A percentile compares a stretch with the other conserved stretches of the same genome.
Conservation (phyloP, 2,329 filamentous ascomycete species). For the Talaromyces marneffei region DNA sequence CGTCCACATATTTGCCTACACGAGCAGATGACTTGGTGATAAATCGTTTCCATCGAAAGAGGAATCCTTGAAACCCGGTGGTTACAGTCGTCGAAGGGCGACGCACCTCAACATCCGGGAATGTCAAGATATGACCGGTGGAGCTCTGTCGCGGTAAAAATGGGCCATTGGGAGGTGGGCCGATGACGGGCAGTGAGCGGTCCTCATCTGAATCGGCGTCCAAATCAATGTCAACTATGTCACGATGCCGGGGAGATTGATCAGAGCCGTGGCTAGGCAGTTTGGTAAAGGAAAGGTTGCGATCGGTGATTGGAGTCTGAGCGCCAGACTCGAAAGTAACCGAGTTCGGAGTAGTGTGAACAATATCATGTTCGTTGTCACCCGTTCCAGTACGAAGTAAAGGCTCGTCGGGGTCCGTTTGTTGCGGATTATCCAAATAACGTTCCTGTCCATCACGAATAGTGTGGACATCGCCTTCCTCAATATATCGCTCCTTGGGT, state of each 20-base stretch:
- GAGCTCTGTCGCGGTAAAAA: slow-evolving; percentile 37
- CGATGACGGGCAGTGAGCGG: slow-evolving; percentile 23
- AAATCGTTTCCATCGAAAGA: slow-evolving; percentile 26
- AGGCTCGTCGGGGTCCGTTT: slow-evolving; percentile 33
- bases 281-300: slow-evolving; percentile 33
- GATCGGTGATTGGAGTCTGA: slow-evolving; percentile 35
- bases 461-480: slow-evolving; percentile 36
- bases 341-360: slow-evolving; percentile 6
- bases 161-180: slow-evolving; percentile 28
- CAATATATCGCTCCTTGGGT: slow-evolving; percentile 58
- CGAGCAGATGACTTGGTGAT: slow-evolving; percentile 19
- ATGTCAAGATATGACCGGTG: slow-evolving; percentile 56
- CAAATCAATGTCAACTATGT: slow-evolving; percentile 12
- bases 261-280: slow-evolving; percentile 15
- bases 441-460: slow-evolving; percentile 36
- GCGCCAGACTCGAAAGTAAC: slow-evolving; percentile 29
- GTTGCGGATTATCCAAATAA: slow-evolving; percentile 37
- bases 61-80: slow-evolving; percentile 22
- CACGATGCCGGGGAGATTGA: background rate
- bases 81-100: slow-evolving; percentile 23
- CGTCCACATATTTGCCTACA: slow-evolving; percentile 19
- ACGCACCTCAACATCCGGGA: slow-evolving; percentile 39
- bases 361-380: slow-evolving; percentile 22
- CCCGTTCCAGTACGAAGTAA: slow-evolving; percentile 29
- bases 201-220: slow-evolving; percentile 19